These are phyloP conservation scores for Danielia oregonensis DNA, from an alignment of 805 yeast species.

Conservation along the genomic window DNA sequence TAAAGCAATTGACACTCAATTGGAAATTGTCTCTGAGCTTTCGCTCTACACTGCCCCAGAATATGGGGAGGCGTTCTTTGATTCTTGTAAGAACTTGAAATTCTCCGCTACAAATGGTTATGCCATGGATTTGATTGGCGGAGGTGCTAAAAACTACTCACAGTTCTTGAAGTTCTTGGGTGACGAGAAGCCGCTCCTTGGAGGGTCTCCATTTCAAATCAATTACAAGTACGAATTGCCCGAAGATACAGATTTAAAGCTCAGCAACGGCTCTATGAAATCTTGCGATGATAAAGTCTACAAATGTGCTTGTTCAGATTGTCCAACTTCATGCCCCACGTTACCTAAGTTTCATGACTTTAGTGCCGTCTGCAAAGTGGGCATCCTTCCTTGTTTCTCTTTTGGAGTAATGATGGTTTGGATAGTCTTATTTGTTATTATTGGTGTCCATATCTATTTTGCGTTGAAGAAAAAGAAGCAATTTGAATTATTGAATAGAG, in stretches of 20 bases:
- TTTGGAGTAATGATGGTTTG: slow-evolving; percentile 56
- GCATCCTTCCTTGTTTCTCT: slow-evolving; percentile 69
- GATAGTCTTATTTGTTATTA: slow-evolving; percentile 28
- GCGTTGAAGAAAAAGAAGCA: slow-evolving; percentile 13
- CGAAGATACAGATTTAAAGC: neutral
- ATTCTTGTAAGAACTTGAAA: slow-evolving; percentile 85
- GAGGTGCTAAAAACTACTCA: slow-evolving; percentile 79
- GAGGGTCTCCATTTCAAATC: slow-evolving; percentile 95
- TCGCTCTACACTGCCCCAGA: slow-evolving; percentile 55
- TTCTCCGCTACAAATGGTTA: slow-evolving; percentile 93
- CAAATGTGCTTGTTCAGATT: slow-evolving; percentile 88
- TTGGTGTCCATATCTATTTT: slow-evolving; percentile 40
- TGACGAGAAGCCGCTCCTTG: slow-evolving; percentile 88
- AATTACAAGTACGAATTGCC: slow-evolving; percentile 53
- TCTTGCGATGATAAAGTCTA: slow-evolving; percentile 64
- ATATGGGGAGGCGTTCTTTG: slow-evolving; percentile 64
- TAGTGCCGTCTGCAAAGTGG: slow-evolving; percentile 49
- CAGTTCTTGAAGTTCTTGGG: slow-evolving; percentile 85
- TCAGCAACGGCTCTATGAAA: slow-evolving; percentile 24
- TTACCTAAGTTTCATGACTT: slow-evolving; percentile 45
- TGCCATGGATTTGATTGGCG: slow-evolving; percentile 96
- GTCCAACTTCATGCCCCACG: slow-evolving; percentile 74
- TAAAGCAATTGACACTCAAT: slow-evolving; percentile 45
- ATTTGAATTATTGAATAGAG: slow-evolving; percentile 5
- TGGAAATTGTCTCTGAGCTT: slow-evolving; percentile 66